Conservation (phyloP, 169 alveolate species). For the Miamiensis avidus region DNA sequence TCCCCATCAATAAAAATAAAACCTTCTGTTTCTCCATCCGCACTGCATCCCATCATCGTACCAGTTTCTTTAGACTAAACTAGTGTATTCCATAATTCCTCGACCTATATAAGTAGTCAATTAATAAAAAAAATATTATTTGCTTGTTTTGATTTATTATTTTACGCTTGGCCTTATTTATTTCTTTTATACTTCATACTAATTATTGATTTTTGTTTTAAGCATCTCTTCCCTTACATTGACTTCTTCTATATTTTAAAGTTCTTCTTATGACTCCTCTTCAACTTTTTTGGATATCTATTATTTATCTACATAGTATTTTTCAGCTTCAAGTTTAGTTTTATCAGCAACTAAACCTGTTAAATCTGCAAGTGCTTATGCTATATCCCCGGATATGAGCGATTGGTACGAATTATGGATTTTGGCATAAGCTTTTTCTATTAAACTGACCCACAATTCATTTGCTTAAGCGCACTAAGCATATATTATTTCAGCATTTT, state of each 20-base stretch:
- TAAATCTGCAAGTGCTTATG: conserved; percentile 35
- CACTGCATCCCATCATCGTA: conserved; percentile 34
- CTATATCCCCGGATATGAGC: conserved; percentile 37
- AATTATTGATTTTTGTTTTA: too few species aligned
- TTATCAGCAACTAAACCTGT: conserved; percentile 23
- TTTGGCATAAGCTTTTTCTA: conserved; percentile 83
- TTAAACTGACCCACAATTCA: conserved; percentile 81
- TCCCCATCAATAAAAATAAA: conserved; percentile 16
- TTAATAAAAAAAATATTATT: too few species aligned
- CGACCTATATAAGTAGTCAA: too few species aligned
- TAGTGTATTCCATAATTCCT: neutral
- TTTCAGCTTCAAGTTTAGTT: neutral
- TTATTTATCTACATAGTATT: too few species aligned
- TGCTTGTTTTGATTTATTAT: neutral
- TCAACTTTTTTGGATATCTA: too few species aligned
- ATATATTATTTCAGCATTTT: conserved; percentile 52
- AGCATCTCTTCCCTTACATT: too few species aligned
- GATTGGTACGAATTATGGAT: conserved; percentile 58
- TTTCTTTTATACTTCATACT: neutral
- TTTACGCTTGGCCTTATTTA: neutral
- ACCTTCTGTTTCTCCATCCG: conserved; percentile 29
- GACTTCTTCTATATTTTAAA: too few species aligned
- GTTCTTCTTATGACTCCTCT: too few species aligned
- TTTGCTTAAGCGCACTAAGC: conserved; percentile 63
- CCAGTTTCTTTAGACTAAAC: conserved; percentile 1